These are phyloP conservation scores for Diospyros lotus DNA, from an alignment of 148 eudicot genomes.

Conservation along the genomic window DNA sequence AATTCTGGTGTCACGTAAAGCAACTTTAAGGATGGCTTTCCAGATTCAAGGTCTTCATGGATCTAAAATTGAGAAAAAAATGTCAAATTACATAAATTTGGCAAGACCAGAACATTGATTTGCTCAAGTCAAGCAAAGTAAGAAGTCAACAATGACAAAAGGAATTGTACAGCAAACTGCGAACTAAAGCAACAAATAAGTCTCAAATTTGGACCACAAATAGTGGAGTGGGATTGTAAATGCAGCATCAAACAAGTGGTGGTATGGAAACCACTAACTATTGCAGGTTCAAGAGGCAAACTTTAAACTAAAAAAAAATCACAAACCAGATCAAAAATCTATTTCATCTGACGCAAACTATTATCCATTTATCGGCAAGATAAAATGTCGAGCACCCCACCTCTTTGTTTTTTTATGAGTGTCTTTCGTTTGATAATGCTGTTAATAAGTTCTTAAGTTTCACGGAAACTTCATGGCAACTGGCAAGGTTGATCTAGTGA, in stretches of 20 bases:
- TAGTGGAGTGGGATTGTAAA: not conserved
- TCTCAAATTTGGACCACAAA: not conserved
- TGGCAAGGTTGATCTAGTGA: not conserved
- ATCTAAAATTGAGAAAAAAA: conserved; percentile 39
- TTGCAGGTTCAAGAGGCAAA: too few relatives aligned
- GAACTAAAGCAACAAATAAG: not conserved
- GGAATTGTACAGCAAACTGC: not conserved
- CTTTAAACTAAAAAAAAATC: not conserved
- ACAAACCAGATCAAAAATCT: not conserved
- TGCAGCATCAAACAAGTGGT: conserved; percentile 2
- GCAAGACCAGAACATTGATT: conserved; percentile 3
- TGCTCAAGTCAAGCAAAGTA: not conserved
- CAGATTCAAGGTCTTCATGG: conserved; percentile 79
- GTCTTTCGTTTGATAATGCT: too few relatives aligned
- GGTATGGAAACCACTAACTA: too few relatives aligned
- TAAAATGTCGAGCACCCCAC: not conserved
- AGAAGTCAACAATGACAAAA: conserved; percentile 8
- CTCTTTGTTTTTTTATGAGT: not conserved
- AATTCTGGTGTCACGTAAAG: conserved; percentile 94
- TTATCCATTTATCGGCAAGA: not conserved
- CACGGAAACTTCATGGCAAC: not conserved
- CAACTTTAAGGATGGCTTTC: conserved; percentile 75
- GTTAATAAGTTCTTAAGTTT: not conserved
- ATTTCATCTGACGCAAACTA: not conserved
- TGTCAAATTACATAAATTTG: conserved; percentile 6